phyloP scores from a whole-genome alignment of 1,284 basidiomycete genomes.

The Exsudoporus floridanus region DNA sequence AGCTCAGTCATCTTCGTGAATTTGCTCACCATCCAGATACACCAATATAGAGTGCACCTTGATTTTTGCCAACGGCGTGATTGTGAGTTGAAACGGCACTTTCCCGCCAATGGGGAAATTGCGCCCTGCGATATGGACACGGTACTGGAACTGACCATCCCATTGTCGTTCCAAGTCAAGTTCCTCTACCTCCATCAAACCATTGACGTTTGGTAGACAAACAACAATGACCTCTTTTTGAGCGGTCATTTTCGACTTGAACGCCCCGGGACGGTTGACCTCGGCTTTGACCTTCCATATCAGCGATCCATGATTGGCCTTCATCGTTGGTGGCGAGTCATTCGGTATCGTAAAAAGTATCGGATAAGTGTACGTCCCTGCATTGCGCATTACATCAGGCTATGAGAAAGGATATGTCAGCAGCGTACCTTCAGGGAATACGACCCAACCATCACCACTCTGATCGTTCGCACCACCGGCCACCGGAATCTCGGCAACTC shows the following conservation, averaged over 20 bases:
- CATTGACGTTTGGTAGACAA: constrained; percentile 63
- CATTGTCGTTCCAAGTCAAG: constrained; percentile 90
- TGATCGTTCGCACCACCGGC: constrained; percentile 42
- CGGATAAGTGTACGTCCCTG: constrained; percentile 93
- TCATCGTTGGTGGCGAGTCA: constrained; percentile 77
- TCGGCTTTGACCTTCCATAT: constrained; percentile 80
- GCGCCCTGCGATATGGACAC: constrained; percentile 79
- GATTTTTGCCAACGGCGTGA: constrained; percentile 85
- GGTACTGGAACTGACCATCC: constrained; percentile 88
- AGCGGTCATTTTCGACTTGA: constrained; percentile 73
- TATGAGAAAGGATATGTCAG: constrained; percentile 18
- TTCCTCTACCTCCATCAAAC: constrained; percentile 60
- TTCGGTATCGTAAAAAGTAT: constrained; percentile 88
- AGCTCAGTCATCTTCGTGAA: neutral
- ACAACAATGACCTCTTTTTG: constrained; percentile 78
- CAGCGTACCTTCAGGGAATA: constrained; percentile 80
- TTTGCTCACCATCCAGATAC: constrained; percentile 73
- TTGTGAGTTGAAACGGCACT: constrained; percentile 78
- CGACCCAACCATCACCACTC: constrained; percentile 75
- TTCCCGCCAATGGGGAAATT: constrained; percentile 82
- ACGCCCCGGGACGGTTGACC: constrained; percentile 81
- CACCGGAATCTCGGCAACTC: constrained; percentile 11
- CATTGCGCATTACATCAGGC: constrained; percentile 2
- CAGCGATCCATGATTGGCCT: constrained; percentile 79
- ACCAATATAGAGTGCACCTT: constrained; percentile 79